Conservation (phyloP, 192 early-diverging fungal species). For the Radiomyces spectabilis region DNA sequence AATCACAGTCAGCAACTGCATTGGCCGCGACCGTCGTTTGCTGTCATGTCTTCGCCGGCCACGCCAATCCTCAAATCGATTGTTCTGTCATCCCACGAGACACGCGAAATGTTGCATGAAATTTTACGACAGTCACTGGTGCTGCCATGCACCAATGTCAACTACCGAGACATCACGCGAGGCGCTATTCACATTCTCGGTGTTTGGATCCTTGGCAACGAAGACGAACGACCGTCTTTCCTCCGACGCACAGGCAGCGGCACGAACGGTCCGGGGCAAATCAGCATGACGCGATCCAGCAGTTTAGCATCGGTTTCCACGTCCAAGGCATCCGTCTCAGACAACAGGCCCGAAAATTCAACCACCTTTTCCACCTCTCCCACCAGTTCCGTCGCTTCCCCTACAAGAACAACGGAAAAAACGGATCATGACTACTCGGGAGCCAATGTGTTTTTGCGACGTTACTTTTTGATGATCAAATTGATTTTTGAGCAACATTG, state of each 20-base stretch:
- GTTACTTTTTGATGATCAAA: conserved; percentile 60
- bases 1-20: conserved; percentile 29
- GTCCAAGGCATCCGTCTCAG: background rate
- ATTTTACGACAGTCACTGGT: conserved; percentile 63
- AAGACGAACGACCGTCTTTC: conserved; percentile 69
- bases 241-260: conserved; percentile 29
- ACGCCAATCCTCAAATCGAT: conserved; percentile 56
- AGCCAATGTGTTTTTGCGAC: conserved; percentile 55
- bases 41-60: conserved; percentile 41
- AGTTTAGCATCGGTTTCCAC: background rate
- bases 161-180: conserved; percentile 57
- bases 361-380: background rate
- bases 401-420: background rate
- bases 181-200: conserved; percentile 60
- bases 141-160: conserved; percentile 43
- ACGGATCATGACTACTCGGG: conserved; percentile 18
- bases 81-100: conserved; percentile 43
- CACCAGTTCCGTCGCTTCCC: background rate
- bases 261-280: no score
- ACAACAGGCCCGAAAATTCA: background rate
- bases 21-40: conserved; percentile 8
- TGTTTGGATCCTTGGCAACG: conserved; percentile 54
- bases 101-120: conserved; percentile 74
- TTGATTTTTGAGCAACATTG: conserved; percentile 53
- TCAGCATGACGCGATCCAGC: conserved; percentile 1